A percentile compares a stretch with the other conserved stretches of the same genome.
Evolutionary conservation across 345 rosid genomes (phyloP).

Genomic region (Adansonia digitata): DNA sequence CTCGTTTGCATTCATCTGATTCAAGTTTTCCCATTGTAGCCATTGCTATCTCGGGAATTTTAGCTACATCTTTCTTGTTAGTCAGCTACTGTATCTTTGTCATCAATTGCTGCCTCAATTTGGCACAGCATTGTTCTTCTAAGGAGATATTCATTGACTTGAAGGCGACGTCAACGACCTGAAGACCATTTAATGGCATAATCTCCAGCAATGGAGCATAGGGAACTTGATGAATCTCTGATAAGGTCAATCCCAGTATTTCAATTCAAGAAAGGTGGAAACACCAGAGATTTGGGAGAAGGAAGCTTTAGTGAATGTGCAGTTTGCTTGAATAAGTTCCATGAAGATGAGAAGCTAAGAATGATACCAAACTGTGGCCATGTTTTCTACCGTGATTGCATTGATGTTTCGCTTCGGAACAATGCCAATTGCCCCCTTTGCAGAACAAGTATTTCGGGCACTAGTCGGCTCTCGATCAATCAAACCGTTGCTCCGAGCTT

Average conservation of each 20-base stretch:
- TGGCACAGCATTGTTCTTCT: conserved; percentile 70
- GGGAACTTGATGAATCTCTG: conserved; percentile 76
- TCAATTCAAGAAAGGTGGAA: conserved; percentile 49
- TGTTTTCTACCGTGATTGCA: conserved; percentile 54
- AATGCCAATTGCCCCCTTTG: neutral
- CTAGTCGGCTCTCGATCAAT: conserved; percentile 15
- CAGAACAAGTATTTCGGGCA: neutral
- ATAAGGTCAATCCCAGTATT: conserved; percentile 79
- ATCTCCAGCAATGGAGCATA: conserved; percentile 38
- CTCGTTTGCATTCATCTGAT: conserved; percentile 29
- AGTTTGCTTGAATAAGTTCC: conserved; percentile 79
- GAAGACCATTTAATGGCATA: conserved; percentile 48
- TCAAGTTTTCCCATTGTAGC: conserved; percentile 73
- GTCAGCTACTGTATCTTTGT: conserved; percentile 82
- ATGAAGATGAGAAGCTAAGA: conserved; percentile 68
- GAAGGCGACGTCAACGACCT: conserved; percentile 33
- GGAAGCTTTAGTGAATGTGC: conserved; percentile 56
- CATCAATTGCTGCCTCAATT: conserved; percentile 80
- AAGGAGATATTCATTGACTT: conserved; percentile 50
- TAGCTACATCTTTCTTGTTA: conserved; percentile 76
- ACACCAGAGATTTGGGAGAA: conserved; percentile 24
- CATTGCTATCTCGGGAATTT: conserved; percentile 68
- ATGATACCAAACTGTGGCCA: conserved; percentile 72
- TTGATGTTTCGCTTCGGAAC: neutral
- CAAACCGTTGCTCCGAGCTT: neutral